A percentile compares a stretch with the other conserved stretches of the same genome.
These are phyloP conservation scores for Chiua sp. DNA, from an alignment of 1,284 basidiomycete genomes.

Conservation along the genomic window DNA sequence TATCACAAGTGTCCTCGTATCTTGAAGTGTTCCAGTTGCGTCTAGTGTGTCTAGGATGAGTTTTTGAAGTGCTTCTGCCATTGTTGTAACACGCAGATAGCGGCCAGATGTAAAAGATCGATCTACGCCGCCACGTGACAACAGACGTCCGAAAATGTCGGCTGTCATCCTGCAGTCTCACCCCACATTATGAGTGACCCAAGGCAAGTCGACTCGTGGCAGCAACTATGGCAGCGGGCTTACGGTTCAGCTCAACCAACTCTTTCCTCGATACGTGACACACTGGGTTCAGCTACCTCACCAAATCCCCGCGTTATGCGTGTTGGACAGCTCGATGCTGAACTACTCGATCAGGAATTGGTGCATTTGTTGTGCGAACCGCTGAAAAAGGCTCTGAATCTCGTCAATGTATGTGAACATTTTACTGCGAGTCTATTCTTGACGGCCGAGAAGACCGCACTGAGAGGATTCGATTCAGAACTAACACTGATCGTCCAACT, in stretches of 20 bases:
- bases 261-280: conserved; percentile 52
- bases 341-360: conserved; percentile 91
- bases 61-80: conserved; percentile 82
- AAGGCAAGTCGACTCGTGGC: conserved; percentile 18
- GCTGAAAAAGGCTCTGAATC: conserved; percentile 74
- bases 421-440: conserved; percentile 5
- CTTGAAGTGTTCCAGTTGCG: conserved; percentile 61
- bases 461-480: conserved; percentile 81
- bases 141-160: not conserved
- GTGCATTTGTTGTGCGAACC: conserved; percentile 85
- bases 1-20: conserved; percentile 75
- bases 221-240: conserved; percentile 57
- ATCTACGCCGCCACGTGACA: conserved; percentile 36
- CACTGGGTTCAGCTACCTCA: conserved; percentile 37
- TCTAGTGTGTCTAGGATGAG: conserved; percentile 79
- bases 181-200: conserved; percentile 19
- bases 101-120: not conserved
- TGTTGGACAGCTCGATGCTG: conserved; percentile 93
- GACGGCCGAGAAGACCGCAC: conserved; percentile 52
- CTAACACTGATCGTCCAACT: conserved; percentile 79
- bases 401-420: conserved; percentile 64
- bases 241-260: conserved; percentile 66
- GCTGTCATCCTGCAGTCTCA: not conserved
- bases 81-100: conserved; percentile 32
- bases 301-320: conserved; percentile 64